These are phyloP conservation scores for Hypomyces perniciosus DNA, from an alignment of 2,329 filamentous ascomycete genomes.

Conservation along the genomic window DNA sequence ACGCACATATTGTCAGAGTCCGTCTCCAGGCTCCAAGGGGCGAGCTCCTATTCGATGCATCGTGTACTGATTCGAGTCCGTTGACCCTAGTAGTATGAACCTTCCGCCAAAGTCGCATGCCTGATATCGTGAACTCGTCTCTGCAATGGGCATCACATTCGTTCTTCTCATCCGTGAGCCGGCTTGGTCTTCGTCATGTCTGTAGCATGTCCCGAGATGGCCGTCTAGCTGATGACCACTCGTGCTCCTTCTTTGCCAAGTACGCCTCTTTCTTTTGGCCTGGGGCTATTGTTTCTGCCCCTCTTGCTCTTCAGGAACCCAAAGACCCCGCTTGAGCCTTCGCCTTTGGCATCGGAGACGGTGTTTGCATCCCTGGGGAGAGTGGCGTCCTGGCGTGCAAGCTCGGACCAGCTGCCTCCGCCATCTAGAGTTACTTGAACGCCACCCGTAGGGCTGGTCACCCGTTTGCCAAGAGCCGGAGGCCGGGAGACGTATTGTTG, in stretches of 20 bases:
- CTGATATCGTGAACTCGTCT: slow-evolving; percentile 6
- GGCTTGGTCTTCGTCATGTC: not conserved
- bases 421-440: slow-evolving; percentile 89
- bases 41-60: too few species aligned
- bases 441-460: slow-evolving; percentile 73
- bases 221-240: slow-evolving; percentile 61
- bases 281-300: slow-evolving; percentile 84
- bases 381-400: slow-evolving; percentile 77
- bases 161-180: not conserved
- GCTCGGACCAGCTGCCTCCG: slow-evolving; percentile 82
- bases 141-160: slow-evolving; percentile 8
- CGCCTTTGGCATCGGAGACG: slow-evolving; percentile 44
- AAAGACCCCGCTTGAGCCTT: slow-evolving; percentile 73
- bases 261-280: slow-evolving; percentile 88
- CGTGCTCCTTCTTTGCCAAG: slow-evolving; percentile 91
- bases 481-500: slow-evolving; percentile 37
- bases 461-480: slow-evolving; percentile 58
- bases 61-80: not conserved
- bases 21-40: too few species aligned
- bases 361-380: slow-evolving; percentile 61
- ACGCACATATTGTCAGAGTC: too few species aligned
- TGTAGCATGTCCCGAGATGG: not conserved
- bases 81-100: not conserved
- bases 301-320: slow-evolving; percentile 87
- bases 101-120: not conserved